phyloP scores from a whole-genome alignment of 805 yeast species.

The Candida odintsovae region DNA sequence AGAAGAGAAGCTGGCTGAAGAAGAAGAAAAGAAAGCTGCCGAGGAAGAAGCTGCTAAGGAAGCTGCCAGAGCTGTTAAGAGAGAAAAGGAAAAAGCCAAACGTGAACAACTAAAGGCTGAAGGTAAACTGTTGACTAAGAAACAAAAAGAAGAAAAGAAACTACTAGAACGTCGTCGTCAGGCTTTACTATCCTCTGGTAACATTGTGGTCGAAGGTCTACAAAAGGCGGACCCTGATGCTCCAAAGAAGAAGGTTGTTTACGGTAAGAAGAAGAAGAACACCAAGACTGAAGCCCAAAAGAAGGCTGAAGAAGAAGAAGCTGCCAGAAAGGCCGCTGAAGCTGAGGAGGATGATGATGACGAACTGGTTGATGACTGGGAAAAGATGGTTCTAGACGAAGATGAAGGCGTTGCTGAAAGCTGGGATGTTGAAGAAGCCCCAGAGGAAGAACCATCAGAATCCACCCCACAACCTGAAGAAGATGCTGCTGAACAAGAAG shows the following conservation, averaged over 20 bases:
- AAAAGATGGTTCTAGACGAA: constrained; percentile 56
- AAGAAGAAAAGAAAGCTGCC: constrained; percentile 45
- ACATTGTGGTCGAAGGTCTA: constrained; percentile 71
- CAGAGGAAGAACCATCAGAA: constrained; percentile 11
- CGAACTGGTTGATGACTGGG: constrained; percentile 79
- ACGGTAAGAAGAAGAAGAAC: constrained; percentile 64
- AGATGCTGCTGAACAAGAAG: constrained; percentile 26
- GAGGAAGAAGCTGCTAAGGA: constrained; percentile 44
- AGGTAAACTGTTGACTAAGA: constrained; percentile 90
- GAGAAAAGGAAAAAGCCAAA: constrained; percentile 81
- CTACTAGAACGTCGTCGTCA: constrained; percentile 84
- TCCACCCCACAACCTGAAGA: constrained; percentile 28
- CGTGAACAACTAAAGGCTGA: constrained; percentile 92
- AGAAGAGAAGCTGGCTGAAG: constrained; percentile 47
- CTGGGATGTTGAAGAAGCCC: constrained; percentile 39
- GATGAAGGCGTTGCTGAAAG: constrained; percentile 47
- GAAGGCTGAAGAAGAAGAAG: constrained; percentile 17
- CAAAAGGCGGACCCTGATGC: constrained; percentile 24
- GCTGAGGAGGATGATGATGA: constrained; percentile 24
- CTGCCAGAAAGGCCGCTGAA: constrained; percentile 23
- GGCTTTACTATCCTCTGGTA: constrained; percentile 69
- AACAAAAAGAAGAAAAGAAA: constrained; percentile 90
- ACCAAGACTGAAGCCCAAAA: constrained; percentile 13
- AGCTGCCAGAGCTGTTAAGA: constrained; percentile 57
- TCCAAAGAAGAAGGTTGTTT: constrained; percentile 59